Evolutionary conservation across 1,284 basidiomycete genomes (phyloP).

Genomic region (Microbotryum intermedium): DNA sequence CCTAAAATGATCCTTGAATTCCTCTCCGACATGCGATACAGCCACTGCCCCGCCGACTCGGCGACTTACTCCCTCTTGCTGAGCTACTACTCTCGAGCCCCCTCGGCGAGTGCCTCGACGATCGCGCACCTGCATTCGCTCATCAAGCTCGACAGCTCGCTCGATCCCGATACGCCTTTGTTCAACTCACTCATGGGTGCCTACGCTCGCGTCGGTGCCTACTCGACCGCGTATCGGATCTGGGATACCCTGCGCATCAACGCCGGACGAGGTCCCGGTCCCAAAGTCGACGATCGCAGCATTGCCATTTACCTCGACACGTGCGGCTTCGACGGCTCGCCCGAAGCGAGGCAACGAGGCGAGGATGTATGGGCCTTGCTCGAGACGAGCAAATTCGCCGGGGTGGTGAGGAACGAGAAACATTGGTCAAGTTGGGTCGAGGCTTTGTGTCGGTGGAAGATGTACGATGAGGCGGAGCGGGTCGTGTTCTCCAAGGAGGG

Average conservation of each 20-base stretch:
- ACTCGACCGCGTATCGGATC: constrained; percentile 60
- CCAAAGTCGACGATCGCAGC: constrained; percentile 50
- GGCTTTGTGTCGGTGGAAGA: constrained; percentile 65
- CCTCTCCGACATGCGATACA: constrained; percentile 69
- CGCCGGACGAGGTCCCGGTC: constrained; percentile 37
- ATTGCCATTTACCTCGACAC: constrained; percentile 77
- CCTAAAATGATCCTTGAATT: constrained; percentile 65
- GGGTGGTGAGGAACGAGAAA: constrained; percentile 45
- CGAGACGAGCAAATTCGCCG: not conserved
- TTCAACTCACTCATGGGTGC: constrained; percentile 86
- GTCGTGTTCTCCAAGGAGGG: constrained; percentile 45
- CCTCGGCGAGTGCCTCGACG: constrained; percentile 8
- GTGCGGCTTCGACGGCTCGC: constrained; percentile 55
- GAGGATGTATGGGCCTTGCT: constrained; percentile 18
- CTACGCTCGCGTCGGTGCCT: constrained; percentile 66
- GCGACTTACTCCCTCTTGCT: constrained; percentile 67
- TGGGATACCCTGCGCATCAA: constrained; percentile 65
- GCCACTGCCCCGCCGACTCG: constrained; percentile 52
- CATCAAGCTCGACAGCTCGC: constrained; percentile 63
- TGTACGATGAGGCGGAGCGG: constrained; percentile 59
- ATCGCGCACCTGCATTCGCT: constrained; percentile 67
- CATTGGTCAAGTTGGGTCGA: constrained; percentile 75
- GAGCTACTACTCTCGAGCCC: constrained; percentile 40
- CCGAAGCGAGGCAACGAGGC: not conserved
- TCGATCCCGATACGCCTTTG: constrained; percentile 65